Evolutionary conservation across 495 filamentous ascomycete species (phyloP), one percentile per base, ranked within the genome.

Genomic region (Barbatosphaeria neglecta): DNA sequence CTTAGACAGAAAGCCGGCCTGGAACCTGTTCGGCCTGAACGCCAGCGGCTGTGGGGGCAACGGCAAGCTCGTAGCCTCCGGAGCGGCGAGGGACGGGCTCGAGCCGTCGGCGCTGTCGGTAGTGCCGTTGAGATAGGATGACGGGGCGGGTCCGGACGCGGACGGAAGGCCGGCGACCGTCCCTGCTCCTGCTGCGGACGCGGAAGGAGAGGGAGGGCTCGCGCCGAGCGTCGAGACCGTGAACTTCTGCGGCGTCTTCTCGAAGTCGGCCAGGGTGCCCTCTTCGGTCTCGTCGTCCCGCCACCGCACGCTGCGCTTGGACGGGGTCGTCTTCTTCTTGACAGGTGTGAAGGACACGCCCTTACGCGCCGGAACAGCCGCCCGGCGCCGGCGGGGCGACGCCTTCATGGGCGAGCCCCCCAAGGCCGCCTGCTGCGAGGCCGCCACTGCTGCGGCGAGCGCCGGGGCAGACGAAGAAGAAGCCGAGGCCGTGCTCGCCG

Each of bases 1-100:
- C 69, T 94, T 94, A 17, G 84, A 81, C 44, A 97, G 69, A 61
- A 94, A 95, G 22, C 92, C 92, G 25, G 89, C 74, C 58, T 95
- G 86, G 72, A 98, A 95, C 27, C 92, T 76, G 62, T 78, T 89
- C 45, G 75, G 78, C 54, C 85, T 89, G 53, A 72, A 59, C 43
- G 65, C 31, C 11, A 15, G 4, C 10, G 13, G 11, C 13, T n/a
- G n/a, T n/a, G n/a, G n/a, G n/a, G 31, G 31, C 13, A 35, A 53
- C 20, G 51, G 53, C 1, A 74, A 50, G n/a, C 53, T 60, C 16
- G 63, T 58, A 19, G 57, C 50, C 25, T 73, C 69, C 6, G 65
- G 63, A 11, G 67, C 54, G 25, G 80, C 68, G 11, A 77, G 59
- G 10, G 77, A 78, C 7, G 78, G 77, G 42, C 78, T 83, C 4